These are phyloP conservation scores for Aspergillus leporis DNA, from an alignment of 495 filamentous ascomycete genomes.

Conservation along the genomic window DNA sequence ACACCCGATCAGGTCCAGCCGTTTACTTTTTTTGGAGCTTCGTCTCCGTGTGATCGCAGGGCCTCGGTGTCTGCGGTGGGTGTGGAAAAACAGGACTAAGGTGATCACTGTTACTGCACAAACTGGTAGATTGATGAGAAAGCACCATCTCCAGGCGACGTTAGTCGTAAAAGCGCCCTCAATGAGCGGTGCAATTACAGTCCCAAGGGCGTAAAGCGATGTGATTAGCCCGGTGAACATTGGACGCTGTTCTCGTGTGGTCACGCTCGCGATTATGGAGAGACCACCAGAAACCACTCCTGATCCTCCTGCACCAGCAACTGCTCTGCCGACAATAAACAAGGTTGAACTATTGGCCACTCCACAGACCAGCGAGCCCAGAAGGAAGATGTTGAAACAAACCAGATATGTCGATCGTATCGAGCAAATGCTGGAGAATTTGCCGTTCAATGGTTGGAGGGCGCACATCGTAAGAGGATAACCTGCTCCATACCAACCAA, in stretches of 20 bases:
- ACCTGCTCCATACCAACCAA: constrained; percentile 53
- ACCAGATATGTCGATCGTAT: constrained; percentile 62
- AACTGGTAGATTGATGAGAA: constrained; percentile 65
- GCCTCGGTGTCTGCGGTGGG: constrained; percentile 19
- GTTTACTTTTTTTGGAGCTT: not conserved
- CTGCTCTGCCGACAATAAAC: constrained; percentile 75
- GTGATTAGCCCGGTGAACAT: constrained; percentile 11
- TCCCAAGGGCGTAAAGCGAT: constrained; percentile 19
- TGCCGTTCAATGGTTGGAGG: constrained; percentile 53
- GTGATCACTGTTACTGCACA: constrained; percentile 53
- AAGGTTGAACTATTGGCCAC: constrained; percentile 63
- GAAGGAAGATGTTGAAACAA: constrained; percentile 69
- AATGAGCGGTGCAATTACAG: constrained; percentile 54
- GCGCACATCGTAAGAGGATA: constrained; percentile 58
- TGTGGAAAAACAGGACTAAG: constrained; percentile 45
- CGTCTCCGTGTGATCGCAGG: too few species aligned
- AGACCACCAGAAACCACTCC: constrained; percentile 31
- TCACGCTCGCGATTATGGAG: constrained; percentile 20
- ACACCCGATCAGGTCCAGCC: constrained; percentile 48
- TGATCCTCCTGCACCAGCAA: constrained; percentile 68
- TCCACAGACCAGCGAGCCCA: constrained; percentile 71
- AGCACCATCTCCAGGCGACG: constrained; percentile 75
- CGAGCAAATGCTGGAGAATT: constrained; percentile 53
- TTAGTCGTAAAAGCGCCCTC: constrained; percentile 36
- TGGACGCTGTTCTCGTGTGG: constrained; percentile 9